These are phyloP conservation scores for Friedmanniomyces endolithicus DNA, from an alignment of 495 filamentous ascomycete species.

Conservation along the genomic window DNA sequence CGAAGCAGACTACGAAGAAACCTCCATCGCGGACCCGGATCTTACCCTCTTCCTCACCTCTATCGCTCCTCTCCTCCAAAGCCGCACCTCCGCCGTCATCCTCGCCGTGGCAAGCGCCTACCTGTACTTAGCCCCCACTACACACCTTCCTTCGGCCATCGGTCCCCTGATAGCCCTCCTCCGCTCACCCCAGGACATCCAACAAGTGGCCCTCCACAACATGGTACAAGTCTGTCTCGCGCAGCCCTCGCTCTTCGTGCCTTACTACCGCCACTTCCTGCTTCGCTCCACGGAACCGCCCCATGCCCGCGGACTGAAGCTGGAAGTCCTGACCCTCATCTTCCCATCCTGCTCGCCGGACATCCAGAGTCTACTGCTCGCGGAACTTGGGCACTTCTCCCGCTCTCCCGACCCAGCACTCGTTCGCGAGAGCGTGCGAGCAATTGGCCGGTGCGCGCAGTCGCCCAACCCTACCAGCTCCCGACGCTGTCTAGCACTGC, in stretches of 20 bases:
- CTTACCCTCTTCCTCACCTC: slow-evolving; percentile 68
- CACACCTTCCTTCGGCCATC: slow-evolving; percentile 56
- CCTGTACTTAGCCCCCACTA: slow-evolving; percentile 62
- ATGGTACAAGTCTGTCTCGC: slow-evolving; percentile 76
- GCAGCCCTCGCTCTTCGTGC: slow-evolving; percentile 62
- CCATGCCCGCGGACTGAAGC: slow-evolving; percentile 75
- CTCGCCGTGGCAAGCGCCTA: slow-evolving; percentile 78
- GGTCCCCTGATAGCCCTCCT: slow-evolving; percentile 78
- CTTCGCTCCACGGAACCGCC: slow-evolving; percentile 69
- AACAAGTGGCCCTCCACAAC: slow-evolving; percentile 81
- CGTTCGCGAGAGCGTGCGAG: slow-evolving; percentile 75
- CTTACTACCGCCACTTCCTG: slow-evolving; percentile 76
- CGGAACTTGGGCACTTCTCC: slow-evolving; percentile 86
- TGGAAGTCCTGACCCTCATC: slow-evolving; percentile 77
- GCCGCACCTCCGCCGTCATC: slow-evolving; percentile 84
- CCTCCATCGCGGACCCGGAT: slow-evolving; percentile 62
- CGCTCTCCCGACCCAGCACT: slow-evolving; percentile 61
- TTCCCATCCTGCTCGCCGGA: slow-evolving; percentile 70
- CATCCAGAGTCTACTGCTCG: slow-evolving; percentile 72
- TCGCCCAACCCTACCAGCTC: slow-evolving; percentile 51
- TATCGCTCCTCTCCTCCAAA: slow-evolving; percentile 74
- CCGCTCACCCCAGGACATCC: slow-evolving; percentile 70
- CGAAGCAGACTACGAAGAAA: slow-evolving; percentile 30
- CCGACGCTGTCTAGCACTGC: slow-evolving; percentile 61
- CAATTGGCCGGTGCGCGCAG: slow-evolving; percentile 86